These are phyloP conservation scores for Neoascochyta sp. DNA, from an alignment of 2,329 filamentous ascomycete genomes.

Conservation along the genomic window DNA sequence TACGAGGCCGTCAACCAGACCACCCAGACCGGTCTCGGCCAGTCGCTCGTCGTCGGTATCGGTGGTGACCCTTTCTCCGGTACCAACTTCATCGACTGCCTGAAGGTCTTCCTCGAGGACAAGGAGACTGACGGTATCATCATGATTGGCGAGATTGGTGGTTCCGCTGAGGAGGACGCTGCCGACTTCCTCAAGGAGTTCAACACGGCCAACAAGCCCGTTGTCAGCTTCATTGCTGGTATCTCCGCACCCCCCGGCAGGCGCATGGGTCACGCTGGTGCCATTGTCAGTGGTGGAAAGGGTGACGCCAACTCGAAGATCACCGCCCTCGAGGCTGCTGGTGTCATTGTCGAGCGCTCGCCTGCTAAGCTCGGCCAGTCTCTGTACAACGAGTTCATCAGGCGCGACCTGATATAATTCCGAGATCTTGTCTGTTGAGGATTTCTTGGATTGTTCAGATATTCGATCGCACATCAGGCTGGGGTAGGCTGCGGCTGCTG, in stretches of 20 bases:
- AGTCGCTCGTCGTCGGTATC: constrained; percentile 97
- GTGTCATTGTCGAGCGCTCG: constrained; percentile 86
- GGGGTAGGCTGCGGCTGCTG: constrained; percentile 18
- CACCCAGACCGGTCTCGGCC: constrained; percentile 90
- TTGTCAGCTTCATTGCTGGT: constrained; percentile 96
- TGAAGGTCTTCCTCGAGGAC: constrained; percentile 94
- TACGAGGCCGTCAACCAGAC: constrained; percentile 99
- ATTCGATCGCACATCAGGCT: constrained; percentile 20
- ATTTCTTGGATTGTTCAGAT: constrained; percentile 16
- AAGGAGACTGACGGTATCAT: constrained; percentile 98
- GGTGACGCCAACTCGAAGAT: constrained; percentile 99
- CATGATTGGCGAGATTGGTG: constrained; percentile 99
- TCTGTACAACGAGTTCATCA: constrained; percentile 91
- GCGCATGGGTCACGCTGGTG: constrained; percentile 98
- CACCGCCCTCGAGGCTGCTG: constrained; percentile 83
- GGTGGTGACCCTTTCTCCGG: constrained; percentile 98
- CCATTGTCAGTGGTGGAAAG: constrained; percentile 96
- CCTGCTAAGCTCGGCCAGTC: constrained; percentile 86
- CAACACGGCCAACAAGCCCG: constrained; percentile 93
- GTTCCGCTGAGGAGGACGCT: constrained; percentile 94
- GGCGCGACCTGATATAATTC: constrained; percentile 83
- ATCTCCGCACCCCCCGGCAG: constrained; percentile 95
- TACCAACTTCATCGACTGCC: constrained; percentile 99
- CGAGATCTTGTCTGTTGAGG: constrained; percentile 1
- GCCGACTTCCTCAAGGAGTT: constrained; percentile 90